Conservation (phyloP, 176 grass and related monocot genomes). For the Oryza coarctata region DNA sequence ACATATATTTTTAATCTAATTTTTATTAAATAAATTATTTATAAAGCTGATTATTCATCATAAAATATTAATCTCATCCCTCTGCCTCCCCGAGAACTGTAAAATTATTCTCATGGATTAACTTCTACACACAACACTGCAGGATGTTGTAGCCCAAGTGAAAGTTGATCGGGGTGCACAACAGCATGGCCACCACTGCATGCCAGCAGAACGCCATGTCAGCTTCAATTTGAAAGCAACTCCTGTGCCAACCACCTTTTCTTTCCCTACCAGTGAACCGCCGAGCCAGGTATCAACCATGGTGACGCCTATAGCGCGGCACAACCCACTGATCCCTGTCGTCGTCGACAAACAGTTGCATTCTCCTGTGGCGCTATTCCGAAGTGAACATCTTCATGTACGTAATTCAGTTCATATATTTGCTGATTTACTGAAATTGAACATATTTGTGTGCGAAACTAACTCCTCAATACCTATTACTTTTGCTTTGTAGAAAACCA, state of each 20-base stretch:
- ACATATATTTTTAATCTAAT: too few species aligned
- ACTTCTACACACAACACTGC: not conserved
- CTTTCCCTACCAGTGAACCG: conserved; percentile 13
- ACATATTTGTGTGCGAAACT: not conserved
- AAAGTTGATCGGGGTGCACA: conserved; percentile 32
- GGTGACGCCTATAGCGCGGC: conserved; percentile 28
- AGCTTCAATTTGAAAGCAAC: not conserved
- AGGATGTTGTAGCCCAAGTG: conserved; percentile 45
- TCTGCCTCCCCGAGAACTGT: not conserved
- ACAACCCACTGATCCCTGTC: not conserved
- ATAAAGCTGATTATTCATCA: too few species aligned
- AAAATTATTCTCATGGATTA: not conserved
- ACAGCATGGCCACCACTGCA: not conserved
- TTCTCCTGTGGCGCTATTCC: conserved; percentile 31
- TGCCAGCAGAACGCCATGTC: conserved; percentile 13
- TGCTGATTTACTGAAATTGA: not conserved
- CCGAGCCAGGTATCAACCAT: conserved; percentile 34
- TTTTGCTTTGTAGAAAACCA: too few species aligned
- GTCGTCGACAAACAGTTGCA: conserved; percentile 42
- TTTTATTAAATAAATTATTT: too few species aligned
- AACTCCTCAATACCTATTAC: not conserved
- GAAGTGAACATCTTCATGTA: conserved; percentile 51
- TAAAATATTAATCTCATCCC: too few species aligned
- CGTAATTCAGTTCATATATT: conserved; percentile 2
- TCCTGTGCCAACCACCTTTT: not conserved